Evolutionary conservation across 106 monocot genomes (phyloP).

Genomic region (Dendrobium catenatum): DNA sequence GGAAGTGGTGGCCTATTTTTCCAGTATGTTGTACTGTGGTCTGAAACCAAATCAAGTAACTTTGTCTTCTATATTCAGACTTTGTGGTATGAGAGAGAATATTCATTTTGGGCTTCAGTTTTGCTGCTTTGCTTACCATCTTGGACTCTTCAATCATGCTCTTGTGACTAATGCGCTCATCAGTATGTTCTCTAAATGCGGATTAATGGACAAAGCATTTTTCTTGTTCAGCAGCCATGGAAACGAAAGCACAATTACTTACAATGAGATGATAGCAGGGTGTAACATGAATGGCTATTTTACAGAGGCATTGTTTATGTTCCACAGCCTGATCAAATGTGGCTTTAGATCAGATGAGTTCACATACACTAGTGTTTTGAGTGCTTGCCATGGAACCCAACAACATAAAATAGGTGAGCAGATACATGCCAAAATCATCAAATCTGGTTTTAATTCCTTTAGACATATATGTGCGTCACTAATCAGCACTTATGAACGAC

Average conservation of each 20-base stretch:
- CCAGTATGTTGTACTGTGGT: constrained; percentile 10
- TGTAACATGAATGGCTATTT: constrained; percentile 8
- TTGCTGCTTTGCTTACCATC: constrained; percentile 14
- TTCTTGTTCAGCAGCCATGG: constrained; percentile 7
- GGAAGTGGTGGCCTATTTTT: constrained; percentile 12
- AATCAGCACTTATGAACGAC: constrained; percentile 13
- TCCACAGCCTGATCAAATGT: constrained; percentile 1
- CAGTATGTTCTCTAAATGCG: constrained; percentile 24
- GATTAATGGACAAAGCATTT: constrained; percentile 17
- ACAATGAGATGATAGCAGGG: constrained; percentile 24
- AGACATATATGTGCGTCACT: constrained; percentile 12
- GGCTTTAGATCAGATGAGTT: constrained; percentile 21
- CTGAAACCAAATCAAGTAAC: constrained; percentile 29
- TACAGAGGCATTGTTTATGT: constrained; percentile 12
- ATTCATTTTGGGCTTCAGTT: constrained; percentile 26
- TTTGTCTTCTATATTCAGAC: constrained; percentile 15
- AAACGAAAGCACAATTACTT: constrained; percentile 7
- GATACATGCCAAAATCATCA: constrained; percentile 25
- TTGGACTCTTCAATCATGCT: constrained; percentile 14
- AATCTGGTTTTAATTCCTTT: constrained; percentile 17
- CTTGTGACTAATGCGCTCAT: constrained; percentile 22
- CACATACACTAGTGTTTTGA: constrained; percentile 18
- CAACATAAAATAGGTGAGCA: constrained; percentile 7
- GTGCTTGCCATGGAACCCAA: constrained; percentile 22
- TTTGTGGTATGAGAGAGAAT: constrained; percentile 18